These are phyloP conservation scores for Myrmaecium sp. DNA, from an alignment of 2,329 filamentous ascomycete genomes.

Conservation along the genomic window DNA sequence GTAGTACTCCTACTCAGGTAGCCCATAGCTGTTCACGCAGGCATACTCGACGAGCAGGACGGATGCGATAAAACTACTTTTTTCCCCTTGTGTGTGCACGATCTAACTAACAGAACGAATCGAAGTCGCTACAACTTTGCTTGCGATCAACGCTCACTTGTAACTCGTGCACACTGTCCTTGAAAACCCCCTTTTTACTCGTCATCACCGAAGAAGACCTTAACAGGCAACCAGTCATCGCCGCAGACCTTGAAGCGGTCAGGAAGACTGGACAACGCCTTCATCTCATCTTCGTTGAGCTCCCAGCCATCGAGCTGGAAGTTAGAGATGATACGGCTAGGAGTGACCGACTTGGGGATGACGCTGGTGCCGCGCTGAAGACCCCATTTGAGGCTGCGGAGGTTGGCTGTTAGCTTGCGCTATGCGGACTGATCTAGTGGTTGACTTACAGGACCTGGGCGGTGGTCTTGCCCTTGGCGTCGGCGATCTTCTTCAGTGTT, in stretches of 20 bases:
- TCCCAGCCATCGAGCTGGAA: slow-evolving; percentile 57
- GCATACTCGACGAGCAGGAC: no score
- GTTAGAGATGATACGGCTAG: slow-evolving; percentile 58
- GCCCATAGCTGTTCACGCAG: no score
- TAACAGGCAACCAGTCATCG: slow-evolving; percentile 56
- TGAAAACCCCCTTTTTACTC: slow-evolving; percentile 34
- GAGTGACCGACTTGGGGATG: slow-evolving; percentile 70
- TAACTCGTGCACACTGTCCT: no score
- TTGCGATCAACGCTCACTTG: no score
- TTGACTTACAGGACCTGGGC: slow-evolving; percentile 50
- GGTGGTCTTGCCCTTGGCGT: slow-evolving; percentile 43
- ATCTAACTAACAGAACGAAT: no score
- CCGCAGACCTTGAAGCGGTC: slow-evolving; percentile 60
- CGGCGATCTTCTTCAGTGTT: slow-evolving; percentile 44
- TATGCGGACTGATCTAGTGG: neutral
- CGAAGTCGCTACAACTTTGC: no score
- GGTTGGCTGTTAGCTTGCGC: slow-evolving; percentile 1
- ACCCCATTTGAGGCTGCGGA: slow-evolving; percentile 49
- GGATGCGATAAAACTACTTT: no score
- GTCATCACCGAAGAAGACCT: slow-evolving; percentile 72
- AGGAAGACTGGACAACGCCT: slow-evolving; percentile 47
- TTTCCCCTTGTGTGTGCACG: no score
- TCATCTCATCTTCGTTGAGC: slow-evolving; percentile 55
- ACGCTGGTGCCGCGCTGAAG: slow-evolving; percentile 67
- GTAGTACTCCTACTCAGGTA: no score